Evolutionary conservation across 768 basidiomycete genomes (phyloP), one percentile per base, ranked within the genome.

Genomic region (Lactifluus volemus): DNA sequence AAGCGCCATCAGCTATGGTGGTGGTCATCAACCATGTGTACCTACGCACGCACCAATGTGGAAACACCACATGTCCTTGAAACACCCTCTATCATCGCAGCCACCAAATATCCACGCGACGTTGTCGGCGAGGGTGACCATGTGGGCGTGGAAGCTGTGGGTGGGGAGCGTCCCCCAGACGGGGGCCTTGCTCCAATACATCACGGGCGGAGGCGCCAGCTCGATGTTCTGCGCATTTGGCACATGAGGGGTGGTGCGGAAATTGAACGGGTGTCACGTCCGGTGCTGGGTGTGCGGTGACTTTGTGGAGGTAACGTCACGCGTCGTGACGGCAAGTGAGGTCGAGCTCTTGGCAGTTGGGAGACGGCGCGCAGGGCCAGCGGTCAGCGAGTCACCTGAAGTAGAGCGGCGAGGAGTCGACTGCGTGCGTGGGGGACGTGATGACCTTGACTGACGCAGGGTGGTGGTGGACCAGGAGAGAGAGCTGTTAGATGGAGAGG

Each of bases 91-190:
- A 61, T 89, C 89, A 64, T 95, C 92, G 64, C 89, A 92, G 2
- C 93, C 94, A 9, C 93, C 93, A 67, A 95, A 87, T 32, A 95
- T 68, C 91, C 92, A 98, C 0, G 87, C 89, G 34, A 83, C 76
- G 48, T 84, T 81, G 61, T 94, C 92, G 19, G 94, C 85, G 49
- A 95, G 75, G 0, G 89, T 95, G 47, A 88, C 86, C 5, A 81
- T 90, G 70, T 94, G 92, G 2, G 91, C 89, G 4, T 92, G 82
- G 75, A 94, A 82, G 10, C 80, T 81, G 55, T 82, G 79, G 67
- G 76, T 80, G 2, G 90, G 89, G 36, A 89, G 64, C 0, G 74
- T 58, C 0, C 91, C 91, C 70, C 85, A 87, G n/a, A 89, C 86
- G 0, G 91, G 89, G 0, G 91, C 91, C 55, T 80, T 79, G 68